Base-by-base conservation (phyloP, 352 stramenopile genomes). In the Phytophthora europaea region DNA sequence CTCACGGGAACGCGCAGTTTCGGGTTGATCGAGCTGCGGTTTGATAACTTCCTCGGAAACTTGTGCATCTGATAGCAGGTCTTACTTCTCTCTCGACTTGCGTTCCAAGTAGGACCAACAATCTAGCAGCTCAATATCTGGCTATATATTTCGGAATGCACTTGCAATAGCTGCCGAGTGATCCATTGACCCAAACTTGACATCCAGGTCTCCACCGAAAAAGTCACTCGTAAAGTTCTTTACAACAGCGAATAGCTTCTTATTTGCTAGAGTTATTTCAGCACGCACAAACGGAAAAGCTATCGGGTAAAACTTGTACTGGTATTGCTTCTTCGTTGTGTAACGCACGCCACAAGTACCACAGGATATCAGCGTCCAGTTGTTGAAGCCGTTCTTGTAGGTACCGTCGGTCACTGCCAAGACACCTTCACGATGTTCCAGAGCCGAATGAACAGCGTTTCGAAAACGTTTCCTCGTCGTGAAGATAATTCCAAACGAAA, bases 271-370 rank as follows among this genome's bases (percentile, higher is more conserved):
- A 1, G n/a, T 36, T 7, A 33, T 53, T 45, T 71, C 65, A 2
- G 47, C 43, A 4, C 56, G 55, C 4, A 71, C 55, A 8, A 71
- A 71, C 55, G 61, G 60, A 34, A 71, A 71, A 3, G 48, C 40
- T 40, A 23, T 18, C 1, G 48, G 65, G 6, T 67, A 61, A 22
- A 72, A 62, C 34, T 67, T 65, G 7, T 72, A 48, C 6, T 65
- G 34, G 18, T 67, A 66, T 26, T 50, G 26, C 7, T 40, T 43
- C 4, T 36, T 33, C 3, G 34, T 31, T 0, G 65, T 72, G 34
- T 72, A 67, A n/a, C 55, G 43, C 8, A 61, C 4, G 13, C 55
- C 45, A 26, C 18, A 65, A 10, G 56, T 62, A 15, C 65, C 57
- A 31, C 67, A 66, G 15, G 51, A 62, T 6, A 67, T 51, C 6